Evolutionary conservation across 257 asterid species (phyloP), one percentile per base, ranked within the genome.

Genomic region (Nemophila menziesii): DNA sequence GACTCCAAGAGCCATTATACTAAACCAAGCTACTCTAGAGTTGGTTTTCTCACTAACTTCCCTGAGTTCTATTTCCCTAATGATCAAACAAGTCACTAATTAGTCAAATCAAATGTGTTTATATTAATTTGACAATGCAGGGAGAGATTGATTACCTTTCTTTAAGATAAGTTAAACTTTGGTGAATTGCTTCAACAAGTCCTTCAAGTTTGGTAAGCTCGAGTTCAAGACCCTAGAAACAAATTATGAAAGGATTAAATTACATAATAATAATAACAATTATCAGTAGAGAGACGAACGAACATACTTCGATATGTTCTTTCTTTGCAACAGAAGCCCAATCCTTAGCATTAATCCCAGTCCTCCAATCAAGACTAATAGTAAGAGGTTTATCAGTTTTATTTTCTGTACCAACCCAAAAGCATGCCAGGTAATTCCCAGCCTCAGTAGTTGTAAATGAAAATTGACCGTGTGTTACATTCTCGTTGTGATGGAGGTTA

Each of bases 321-420:
- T 89, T 89, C 72, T 38, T 77, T 16, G 98, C 95, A 58, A 89
- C 84, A 3, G 92, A 63, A 8, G 78, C 86, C 90, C 89, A 89
- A 60, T 84, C 95, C 66, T 84, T 80, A 0, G 92, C 61, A 34
- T 82, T 77, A 46, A 89, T 64, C 36, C 97, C 95, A 5, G 58
- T 76, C 70, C 61, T 80, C 92, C 95, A 84, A 56, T 89, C 95
- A 29, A 89, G 51, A 43, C 92, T 82, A 56, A 89, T 66, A 4
- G 78, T 70, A 44, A 69, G 77, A 44, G 47, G 59, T 55, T 69
- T 74, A 51, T 57, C 80, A 18, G 26, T 58, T 15, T 57, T 67
- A 34, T 49, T 41, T 38, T 67, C 63, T 16, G 60, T 50, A 37
- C 58, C 85, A 38, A 46, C 46, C 41, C 70, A 40, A 56, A 84